Evolutionary conservation across 306 rosid genomes (phyloP), one percentile per base, ranked within the genome.

Genomic region (Sophora flavescens): DNA sequence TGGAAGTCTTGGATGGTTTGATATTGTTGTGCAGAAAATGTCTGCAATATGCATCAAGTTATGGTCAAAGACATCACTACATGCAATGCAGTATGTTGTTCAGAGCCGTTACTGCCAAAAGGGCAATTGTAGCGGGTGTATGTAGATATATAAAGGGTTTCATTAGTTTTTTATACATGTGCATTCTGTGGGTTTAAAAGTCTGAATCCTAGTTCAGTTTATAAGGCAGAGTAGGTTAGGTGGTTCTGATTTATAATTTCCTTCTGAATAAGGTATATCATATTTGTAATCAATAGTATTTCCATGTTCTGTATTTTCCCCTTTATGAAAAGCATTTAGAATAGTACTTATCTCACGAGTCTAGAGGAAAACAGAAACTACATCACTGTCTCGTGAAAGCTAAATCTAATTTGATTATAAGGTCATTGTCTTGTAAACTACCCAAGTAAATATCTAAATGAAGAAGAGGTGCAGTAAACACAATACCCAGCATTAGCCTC

Each of bases 91-190:
- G 44, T 60, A n/a, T 42, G 11, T 16, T 64, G 42, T n/a, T 44
- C 48, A 51, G 39, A 63, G 35, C 53, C 77, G 58, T 12, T 45
- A 64, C 57, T 52, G 35, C 68, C 56, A 51, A 61, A 50, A 28
- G 42, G 63, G 72, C 35, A 35, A 69, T 42, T 41, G 26, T 44
- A 61, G 75, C 13, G 42, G 80, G 64, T 80, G 78, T 72, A 48
- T 84, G 91, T 87, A 89, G 88, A 87, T 83, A 85, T 69, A 77
- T 52, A 85, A 78, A 70, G 70, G 74, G 70, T 70, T 83, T 72
- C 75, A 32, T 63, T 18, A 79, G 83, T 83, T 87, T 81, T 62
- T 51, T 69, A 66, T 81, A 80, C 81, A 28, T 80, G 87, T 70
- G 79, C 73, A 72, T 75, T 59, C 51, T 64, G 62, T 64, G 68